Percentiles rank a stretch among this genome's conserved stretches.
Evolutionary conservation across 2,329 filamentous ascomycete species (phyloP).

Genomic region (Acrodontium crateriforme): DNA sequence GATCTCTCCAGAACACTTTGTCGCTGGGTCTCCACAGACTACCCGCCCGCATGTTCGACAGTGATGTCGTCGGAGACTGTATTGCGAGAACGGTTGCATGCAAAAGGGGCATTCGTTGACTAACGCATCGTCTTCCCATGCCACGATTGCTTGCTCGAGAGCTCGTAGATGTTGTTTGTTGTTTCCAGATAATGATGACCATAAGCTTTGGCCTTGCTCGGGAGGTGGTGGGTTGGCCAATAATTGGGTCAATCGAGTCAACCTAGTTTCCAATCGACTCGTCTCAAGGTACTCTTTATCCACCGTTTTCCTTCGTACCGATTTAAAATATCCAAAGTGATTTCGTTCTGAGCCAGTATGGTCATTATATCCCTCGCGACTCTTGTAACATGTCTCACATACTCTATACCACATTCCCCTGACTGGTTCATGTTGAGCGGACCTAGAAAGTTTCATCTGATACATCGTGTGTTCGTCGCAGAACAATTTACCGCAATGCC

Average conservation of each 20-base stretch:
- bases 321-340: constrained; percentile 56
- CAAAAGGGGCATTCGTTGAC: constrained; percentile 83
- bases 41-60: constrained; percentile 88
- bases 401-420: constrained; percentile 87
- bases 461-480: constrained; percentile 99
- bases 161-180: constrained; percentile 59
- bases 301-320: constrained; percentile 59
- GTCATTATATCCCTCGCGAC: constrained; percentile 87
- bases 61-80: constrained; percentile 86
- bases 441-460: constrained; percentile 90
- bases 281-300: constrained; percentile 80
- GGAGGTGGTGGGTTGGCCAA: constrained; percentile 57
- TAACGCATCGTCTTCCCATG: constrained; percentile 81
- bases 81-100: constrained; percentile 86
- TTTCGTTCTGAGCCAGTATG: constrained; percentile 48
- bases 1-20: constrained; percentile 72
- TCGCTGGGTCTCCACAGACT: constrained; percentile 77
- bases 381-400: constrained; percentile 99
- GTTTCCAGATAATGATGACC: constrained; percentile 45
- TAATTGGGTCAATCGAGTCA: constrained; percentile 79
- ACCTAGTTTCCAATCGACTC: constrained; percentile 75
- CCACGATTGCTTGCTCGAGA: constrained; percentile 82
- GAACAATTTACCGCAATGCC: constrained; percentile 83
- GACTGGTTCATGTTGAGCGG: constrained; percentile 78
- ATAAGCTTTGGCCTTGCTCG: constrained; percentile 45